Evolutionary conservation across 352 stramenopile genomes (phyloP), one percentile per base, ranked within the genome.

Genomic region (Globisporangium paddicum): DNA sequence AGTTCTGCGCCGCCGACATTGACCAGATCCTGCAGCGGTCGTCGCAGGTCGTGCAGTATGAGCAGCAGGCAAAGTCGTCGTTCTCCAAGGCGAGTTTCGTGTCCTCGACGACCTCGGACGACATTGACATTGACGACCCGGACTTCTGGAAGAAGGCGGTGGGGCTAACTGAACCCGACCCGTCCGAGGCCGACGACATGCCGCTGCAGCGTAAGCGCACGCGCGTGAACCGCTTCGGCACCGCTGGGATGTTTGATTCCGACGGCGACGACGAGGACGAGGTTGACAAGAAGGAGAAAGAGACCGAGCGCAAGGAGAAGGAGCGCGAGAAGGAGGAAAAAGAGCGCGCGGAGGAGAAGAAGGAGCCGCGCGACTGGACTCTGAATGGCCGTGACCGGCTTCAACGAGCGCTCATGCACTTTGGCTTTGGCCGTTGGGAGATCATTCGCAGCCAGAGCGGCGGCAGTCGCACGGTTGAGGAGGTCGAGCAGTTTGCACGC

Each of bases 61-160:
- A 87, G 42, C 73, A 93, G 53, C 75, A 96, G 54, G 84, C 84
- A 0, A 77, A 93, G 35, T 93, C 82, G 3, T 90, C 83, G 5
- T 97, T 98, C 61, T 96, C 86, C 8, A 98, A 96, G 63, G 92
- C 92, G 21, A 96, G 86, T 71, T 98, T 98, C 60, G 88, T 97
- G 28, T 92, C 88, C 2, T 82, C 86, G 0, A 92, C 75, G 16
- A 96, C 78, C 2, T 91, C 81, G 0, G 84, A 98, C 60, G 92
- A 98, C 62, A 86, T 99, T n/a, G 93, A 99, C 68, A 87, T 99
- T 18, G 92, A 99, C 58, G 98, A 99, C 69, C 98, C 98, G 2
- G 81, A 98, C 55, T 99, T 99, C 60, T 99, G 98, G 98, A 98
- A 98, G 60, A 99, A 99, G 71, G 96, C 98, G 1, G 89, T 97